These are phyloP conservation scores for Polygonum aviculare DNA, from an alignment of 148 eudicot species.

Conservation along the genomic window DNA sequence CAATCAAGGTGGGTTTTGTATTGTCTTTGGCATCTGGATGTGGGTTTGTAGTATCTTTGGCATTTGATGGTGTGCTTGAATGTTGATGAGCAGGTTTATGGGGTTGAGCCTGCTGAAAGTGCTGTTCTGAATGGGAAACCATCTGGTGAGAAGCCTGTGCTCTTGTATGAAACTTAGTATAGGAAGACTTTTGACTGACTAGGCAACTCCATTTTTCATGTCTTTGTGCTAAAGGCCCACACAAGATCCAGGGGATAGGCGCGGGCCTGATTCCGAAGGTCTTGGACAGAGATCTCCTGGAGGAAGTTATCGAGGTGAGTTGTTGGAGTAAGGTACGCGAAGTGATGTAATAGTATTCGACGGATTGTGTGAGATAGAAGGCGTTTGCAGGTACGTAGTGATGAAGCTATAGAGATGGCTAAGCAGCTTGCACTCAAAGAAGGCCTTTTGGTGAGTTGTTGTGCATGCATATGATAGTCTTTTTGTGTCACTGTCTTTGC, in stretches of 20 bases:
- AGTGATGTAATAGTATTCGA: too few relatives aligned
- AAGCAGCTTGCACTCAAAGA: conserved; percentile 34
- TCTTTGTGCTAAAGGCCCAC: conserved; percentile 12
- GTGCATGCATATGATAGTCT: too few relatives aligned
- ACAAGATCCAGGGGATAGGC: conserved; percentile 78
- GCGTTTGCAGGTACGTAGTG: background rate
- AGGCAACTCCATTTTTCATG: too few relatives aligned
- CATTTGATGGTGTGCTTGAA: background rate
- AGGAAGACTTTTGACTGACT: too few relatives aligned
- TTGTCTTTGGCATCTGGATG: conserved; percentile 11
- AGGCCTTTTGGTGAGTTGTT: conserved; percentile 17
- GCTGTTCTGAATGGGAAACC: conserved; percentile 70
- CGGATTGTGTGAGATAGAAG: too few relatives aligned
- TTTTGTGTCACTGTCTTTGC: too few relatives aligned
- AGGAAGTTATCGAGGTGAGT: conserved; percentile 55
- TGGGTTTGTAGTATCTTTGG: conserved; percentile 5
- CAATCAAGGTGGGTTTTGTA: conserved; percentile 43
- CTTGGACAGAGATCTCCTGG: conserved; percentile 39
- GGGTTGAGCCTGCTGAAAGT: conserved; percentile 79
- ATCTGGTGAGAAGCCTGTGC: conserved; percentile 37
- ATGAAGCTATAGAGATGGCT: conserved; percentile 23
- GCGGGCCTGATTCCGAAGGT: conserved; percentile 55
- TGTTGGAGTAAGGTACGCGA: background rate
- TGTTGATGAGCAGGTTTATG: conserved; percentile 35
- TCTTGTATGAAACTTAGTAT: background rate